Percentiles rank a stretch among this genome's conserved stretches.
phyloP scores from a whole-genome alignment of 164 flowering plant species.

The Umbellularia californica region DNA sequence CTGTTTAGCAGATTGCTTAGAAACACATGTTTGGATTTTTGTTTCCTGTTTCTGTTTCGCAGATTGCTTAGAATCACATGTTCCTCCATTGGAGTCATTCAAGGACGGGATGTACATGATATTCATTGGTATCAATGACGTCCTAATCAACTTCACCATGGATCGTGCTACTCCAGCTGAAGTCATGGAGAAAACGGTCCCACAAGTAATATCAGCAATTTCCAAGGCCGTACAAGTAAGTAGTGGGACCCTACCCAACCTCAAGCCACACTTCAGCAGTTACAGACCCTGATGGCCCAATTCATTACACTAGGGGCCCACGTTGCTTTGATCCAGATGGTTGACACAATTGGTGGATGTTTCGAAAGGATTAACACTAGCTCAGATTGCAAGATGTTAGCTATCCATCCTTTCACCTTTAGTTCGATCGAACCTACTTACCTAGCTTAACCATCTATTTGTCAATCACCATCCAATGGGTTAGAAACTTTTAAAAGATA shows the following conservation, averaged over 20 bases:
- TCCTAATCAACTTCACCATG: not conserved
- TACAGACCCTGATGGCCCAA: not conserved
- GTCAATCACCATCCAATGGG: too few species aligned
- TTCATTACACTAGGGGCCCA: not conserved
- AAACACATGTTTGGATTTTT: slow-evolving; percentile 4
- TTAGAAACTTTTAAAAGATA: too few species aligned
- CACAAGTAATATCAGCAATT: slow-evolving; percentile 16
- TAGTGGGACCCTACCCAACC: not conserved
- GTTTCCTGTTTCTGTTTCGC: not conserved
- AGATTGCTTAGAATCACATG: slow-evolving; percentile 4
- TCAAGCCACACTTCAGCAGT: not conserved
- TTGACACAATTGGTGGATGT: too few species aligned
- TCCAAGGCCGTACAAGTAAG: slow-evolving; percentile 22
- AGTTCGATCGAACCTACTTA: too few species aligned
- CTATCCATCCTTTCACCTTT: too few species aligned
- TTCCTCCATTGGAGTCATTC: slow-evolving; percentile 18
- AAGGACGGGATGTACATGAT: slow-evolving; percentile 19
- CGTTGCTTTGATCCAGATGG: not conserved
- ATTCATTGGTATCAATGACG: slow-evolving; percentile 20
- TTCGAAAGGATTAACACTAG: too few species aligned
- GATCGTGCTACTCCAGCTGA: slow-evolving; percentile 12
- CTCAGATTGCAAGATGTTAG: too few species aligned
- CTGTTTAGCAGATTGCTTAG: slow-evolving; percentile 2
- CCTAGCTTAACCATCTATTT: too few species aligned
- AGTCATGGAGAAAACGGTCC: slow-evolving; percentile 18